A percentile compares a stretch with the other conserved stretches of the same genome.
Evolutionary conservation across 2,329 filamentous ascomycete genomes (phyloP).

Genomic region (Talaromyces sp.): DNA sequence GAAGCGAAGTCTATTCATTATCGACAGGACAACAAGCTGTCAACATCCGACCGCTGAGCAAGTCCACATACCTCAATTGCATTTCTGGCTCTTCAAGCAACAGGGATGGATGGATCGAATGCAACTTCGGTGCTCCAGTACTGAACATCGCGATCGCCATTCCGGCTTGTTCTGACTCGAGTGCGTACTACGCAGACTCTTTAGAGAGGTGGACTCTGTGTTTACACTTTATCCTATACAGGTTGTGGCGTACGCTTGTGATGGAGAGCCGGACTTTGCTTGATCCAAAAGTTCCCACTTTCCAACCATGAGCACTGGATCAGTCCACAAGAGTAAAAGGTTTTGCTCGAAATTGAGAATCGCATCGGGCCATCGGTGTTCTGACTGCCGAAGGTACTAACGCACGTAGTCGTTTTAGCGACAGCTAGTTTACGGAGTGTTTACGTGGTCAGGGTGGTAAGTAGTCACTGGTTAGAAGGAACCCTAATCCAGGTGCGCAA

Average conservation of each 20-base stretch:
- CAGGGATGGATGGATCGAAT: not conserved
- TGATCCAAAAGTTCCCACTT: not conserved
- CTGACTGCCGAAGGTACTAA: conserved; percentile 2
- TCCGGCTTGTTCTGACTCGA: not conserved
- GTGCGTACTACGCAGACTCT: too few species aligned
- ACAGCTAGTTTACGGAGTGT: not conserved
- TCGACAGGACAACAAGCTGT: not conserved
- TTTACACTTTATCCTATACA: not conserved
- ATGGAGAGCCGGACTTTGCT: not conserved
- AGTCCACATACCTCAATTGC: not conserved
- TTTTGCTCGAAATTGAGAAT: not conserved
- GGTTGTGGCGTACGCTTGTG: not conserved
- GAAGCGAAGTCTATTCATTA: too few species aligned
- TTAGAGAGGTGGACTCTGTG: not conserved
- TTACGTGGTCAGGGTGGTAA: not conserved
- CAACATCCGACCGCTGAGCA: not conserved
- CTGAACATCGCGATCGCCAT: not conserved
- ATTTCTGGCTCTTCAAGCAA: not conserved
- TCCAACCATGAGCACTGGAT: not conserved
- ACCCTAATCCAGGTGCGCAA: conserved; percentile 3
- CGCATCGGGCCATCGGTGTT: not conserved
- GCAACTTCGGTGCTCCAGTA: not conserved
- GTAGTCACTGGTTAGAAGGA: not conserved
- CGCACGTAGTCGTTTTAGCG: not conserved
- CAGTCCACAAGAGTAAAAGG: not conserved